Conservation (phyloP, 306 rosid genomes). For the Vigna nakashimae region DNA sequence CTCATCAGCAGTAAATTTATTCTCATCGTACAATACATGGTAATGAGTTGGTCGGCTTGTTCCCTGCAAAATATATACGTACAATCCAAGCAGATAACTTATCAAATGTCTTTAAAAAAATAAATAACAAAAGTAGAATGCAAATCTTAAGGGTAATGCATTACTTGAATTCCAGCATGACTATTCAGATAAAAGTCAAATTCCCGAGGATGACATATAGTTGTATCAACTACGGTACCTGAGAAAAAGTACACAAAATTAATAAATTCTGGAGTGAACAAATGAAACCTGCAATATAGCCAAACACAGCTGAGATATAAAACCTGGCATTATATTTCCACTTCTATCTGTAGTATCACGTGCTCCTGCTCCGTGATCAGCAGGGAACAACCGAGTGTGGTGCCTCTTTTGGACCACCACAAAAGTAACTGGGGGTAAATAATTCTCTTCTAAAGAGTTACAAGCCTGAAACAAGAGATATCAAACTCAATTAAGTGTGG, state of each 20-base stretch:
- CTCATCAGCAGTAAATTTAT: conserved; percentile 33
- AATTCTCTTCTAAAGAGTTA: conserved; percentile 52
- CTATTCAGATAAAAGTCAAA: conserved; percentile 83
- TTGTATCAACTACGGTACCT: conserved; percentile 84
- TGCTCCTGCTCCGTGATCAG: neutral
- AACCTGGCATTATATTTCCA: conserved; percentile 89
- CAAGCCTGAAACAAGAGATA: conserved; percentile 63
- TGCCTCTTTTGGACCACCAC: conserved; percentile 84
- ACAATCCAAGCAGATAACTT: neutral
- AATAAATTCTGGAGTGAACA: neutral
- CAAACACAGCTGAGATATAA: neutral
- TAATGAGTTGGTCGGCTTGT: conserved; percentile 57
- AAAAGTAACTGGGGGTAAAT: conserved; percentile 68
- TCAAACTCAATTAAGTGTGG: neutral
- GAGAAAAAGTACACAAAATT: neutral
- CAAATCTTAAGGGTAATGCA: neutral
- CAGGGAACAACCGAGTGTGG: conserved; percentile 73
- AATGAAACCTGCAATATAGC: too few relatives aligned
- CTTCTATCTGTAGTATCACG: conserved; percentile 53
- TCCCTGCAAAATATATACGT: conserved; percentile 45
- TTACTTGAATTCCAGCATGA: conserved; percentile 84
- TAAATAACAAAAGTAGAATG: neutral
- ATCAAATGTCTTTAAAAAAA: neutral
- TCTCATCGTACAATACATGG: conserved; percentile 54
- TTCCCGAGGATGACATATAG: conserved; percentile 72